Evolutionary conservation across 352 stramenopile species (phyloP).

Genomic region (Bremia lactucae): DNA sequence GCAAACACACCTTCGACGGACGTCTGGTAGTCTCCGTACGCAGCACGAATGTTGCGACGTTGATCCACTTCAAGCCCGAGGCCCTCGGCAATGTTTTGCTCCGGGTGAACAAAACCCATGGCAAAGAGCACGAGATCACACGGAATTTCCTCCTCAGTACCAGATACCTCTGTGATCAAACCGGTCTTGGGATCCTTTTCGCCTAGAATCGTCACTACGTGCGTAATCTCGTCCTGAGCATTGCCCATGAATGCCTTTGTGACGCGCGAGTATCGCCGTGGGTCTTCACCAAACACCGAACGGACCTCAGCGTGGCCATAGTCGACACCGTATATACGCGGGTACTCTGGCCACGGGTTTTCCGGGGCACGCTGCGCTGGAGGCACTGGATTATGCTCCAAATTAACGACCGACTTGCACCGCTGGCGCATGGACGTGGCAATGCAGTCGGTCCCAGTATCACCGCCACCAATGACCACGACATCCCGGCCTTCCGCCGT

Average conservation of each 20-base stretch:
- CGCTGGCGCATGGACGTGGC: slow-evolving; percentile 94
- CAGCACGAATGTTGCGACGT: slow-evolving; percentile 88
- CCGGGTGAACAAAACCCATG: slow-evolving; percentile 96
- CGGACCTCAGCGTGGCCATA: slow-evolving; percentile 95
- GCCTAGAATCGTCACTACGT: slow-evolving; percentile 56
- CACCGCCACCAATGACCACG: slow-evolving; percentile 95
- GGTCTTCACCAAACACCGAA: slow-evolving; percentile 88
- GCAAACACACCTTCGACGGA: slow-evolving; percentile 94
- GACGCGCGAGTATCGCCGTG: slow-evolving; percentile 59
- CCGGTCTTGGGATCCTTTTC: slow-evolving; percentile 66
- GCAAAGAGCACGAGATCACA: slow-evolving; percentile 92
- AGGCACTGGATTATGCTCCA: slow-evolving; percentile 92
- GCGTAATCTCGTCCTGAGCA: slow-evolving; percentile 53
- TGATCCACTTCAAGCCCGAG: slow-evolving; percentile 89
- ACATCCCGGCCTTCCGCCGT: slow-evolving; percentile 96
- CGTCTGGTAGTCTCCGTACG: slow-evolving; percentile 91
- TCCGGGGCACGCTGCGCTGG: slow-evolving; percentile 82
- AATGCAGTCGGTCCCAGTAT: slow-evolving; percentile 97
- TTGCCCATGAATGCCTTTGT: slow-evolving; percentile 79
- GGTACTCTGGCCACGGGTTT: slow-evolving; percentile 97
- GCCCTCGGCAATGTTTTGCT: slow-evolving; percentile 85
- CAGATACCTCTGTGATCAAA: slow-evolving; percentile 47
- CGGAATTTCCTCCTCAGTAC: slow-evolving; percentile 89
- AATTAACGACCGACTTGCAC: slow-evolving; percentile 94
- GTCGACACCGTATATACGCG: slow-evolving; percentile 94